Evolutionary conservation across 768 basidiomycete genomes (phyloP).

Genomic region (Lyophyllum atratum): DNA sequence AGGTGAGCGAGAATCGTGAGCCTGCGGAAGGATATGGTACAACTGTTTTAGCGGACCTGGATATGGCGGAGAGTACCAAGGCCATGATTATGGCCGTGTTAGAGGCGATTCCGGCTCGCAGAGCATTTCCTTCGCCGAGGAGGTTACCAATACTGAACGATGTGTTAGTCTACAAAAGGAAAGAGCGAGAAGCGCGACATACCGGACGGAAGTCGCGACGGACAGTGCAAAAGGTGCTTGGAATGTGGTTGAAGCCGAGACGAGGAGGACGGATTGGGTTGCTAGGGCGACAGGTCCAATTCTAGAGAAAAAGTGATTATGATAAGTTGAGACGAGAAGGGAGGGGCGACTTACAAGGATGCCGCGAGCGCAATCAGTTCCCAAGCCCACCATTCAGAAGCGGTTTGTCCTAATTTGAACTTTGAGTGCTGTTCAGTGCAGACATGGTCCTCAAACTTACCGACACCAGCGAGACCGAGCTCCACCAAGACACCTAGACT

Average conservation of each 20-base stretch:
- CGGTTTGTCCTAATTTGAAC: slow-evolving; percentile 59
- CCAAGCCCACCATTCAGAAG: slow-evolving; percentile 98
- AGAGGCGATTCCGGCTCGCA: slow-evolving; percentile 71
- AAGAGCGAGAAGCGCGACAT: slow-evolving; percentile 14
- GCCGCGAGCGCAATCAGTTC: slow-evolving; percentile 72
- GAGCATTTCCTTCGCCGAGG: slow-evolving; percentile 76
- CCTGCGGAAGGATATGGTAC: background rate
- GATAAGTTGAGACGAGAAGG: background rate
- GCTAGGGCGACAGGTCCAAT: slow-evolving; percentile 83
- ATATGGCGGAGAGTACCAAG: slow-evolving; percentile 61
- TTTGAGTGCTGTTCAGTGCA: background rate
- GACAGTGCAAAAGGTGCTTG: slow-evolving; percentile 85
- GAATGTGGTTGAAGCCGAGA: slow-evolving; percentile 73
- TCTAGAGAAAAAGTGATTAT: slow-evolving; percentile 32
- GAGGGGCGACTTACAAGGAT: slow-evolving; percentile 37
- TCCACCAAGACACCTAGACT: slow-evolving; percentile 68
- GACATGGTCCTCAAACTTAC: slow-evolving; percentile 30
- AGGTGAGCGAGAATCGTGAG: slow-evolving; percentile 1
- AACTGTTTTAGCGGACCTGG: slow-evolving; percentile 46
- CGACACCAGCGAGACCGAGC: slow-evolving; percentile 83
- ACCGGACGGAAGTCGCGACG: slow-evolving; percentile 87
- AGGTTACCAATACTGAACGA: slow-evolving; percentile 78
- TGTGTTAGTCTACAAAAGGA: background rate
- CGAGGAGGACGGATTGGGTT: slow-evolving; percentile 83
- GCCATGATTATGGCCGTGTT: slow-evolving; percentile 67